Evolutionary conservation across 108 stramenopile species (phyloP), one percentile per base, ranked within the genome.

Genomic region (Seminavis robusta): DNA sequence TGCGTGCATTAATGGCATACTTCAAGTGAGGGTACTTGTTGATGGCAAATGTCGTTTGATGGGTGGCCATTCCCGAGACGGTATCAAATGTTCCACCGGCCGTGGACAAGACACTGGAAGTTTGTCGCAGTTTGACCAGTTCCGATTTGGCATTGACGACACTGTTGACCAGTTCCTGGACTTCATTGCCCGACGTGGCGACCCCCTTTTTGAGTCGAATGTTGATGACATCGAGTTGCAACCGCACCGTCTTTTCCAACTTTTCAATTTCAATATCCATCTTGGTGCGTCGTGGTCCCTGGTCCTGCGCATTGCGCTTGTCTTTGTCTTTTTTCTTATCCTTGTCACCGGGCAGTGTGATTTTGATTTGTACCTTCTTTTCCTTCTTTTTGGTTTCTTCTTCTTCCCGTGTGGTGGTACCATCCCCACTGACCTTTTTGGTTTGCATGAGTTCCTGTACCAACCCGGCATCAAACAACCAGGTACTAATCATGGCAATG

Each of bases 191-290:
- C 20, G 74, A 73, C 2, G 91, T 88, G 2, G 91, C 91, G 13
- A 93, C 91, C 52, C 91, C 91, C 56, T 93, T 88, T 32, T 93
- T 93, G 47, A 93, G 56, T 20, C 91, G 62, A n/a, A 84, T 65
- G 74, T 93, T 89, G 41, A 93, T 84, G 20, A 93, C 59, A 3
- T 82, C 66, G 23, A 93, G 50, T 45, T 89, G 86, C 0, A 87
- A 69, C 40, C 71, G 65, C 24, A 81, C 83, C 33, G 66, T 60
- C 8, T 56, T 73, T 0, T 86, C 79, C 8, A 89, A 50, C 63
- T 87, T 89, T 34, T 70, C 79, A 30, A 86, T 84, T 63, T 93
- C 91, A 71, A 83, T 87, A 45, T 93, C 91, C 76, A 93, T 93
- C 57, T 93, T 92, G 20, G 66, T 57, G 11, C 69, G 61, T 27